These are phyloP conservation scores for Fusarium buxicola DNA, from an alignment of 2,329 filamentous ascomycete genomes.

Conservation along the genomic window DNA sequence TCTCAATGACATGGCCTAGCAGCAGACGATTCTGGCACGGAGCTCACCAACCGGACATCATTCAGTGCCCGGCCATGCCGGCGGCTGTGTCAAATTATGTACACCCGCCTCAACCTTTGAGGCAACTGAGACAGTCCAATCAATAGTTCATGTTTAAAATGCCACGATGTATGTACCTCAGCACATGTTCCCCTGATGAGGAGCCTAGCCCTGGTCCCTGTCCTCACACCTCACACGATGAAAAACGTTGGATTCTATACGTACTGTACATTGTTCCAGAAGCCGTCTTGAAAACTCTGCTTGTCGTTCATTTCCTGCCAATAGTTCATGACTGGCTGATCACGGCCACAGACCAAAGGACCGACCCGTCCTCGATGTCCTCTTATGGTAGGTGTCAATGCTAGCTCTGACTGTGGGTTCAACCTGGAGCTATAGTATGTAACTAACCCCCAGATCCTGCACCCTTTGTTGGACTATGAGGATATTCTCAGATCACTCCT, in stretches of 20 bases:
- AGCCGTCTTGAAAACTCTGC: slow-evolving; percentile 37
- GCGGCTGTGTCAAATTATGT: neutral
- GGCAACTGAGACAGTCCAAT: slow-evolving; percentile 15
- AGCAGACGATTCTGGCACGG: slow-evolving; percentile 4
- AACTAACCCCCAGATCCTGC: slow-evolving; percentile 36
- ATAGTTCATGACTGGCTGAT: slow-evolving; percentile 21
- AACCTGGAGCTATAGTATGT: slow-evolving; percentile 12
- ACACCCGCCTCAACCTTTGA: neutral
- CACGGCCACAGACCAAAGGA: slow-evolving; percentile 22
- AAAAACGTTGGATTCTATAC: slow-evolving; percentile 25
- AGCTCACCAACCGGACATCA: slow-evolving; percentile 1
- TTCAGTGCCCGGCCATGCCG: slow-evolving; percentile 2
- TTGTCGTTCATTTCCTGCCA: slow-evolving; percentile 26
- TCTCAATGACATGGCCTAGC: slow-evolving; percentile 12
- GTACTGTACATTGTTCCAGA: slow-evolving; percentile 30
- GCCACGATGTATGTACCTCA: slow-evolving; percentile 5
- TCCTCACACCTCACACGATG: slow-evolving; percentile 35
- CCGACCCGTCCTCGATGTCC: slow-evolving; percentile 12
- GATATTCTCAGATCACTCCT: slow-evolving; percentile 9
- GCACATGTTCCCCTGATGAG: slow-evolving; percentile 5
- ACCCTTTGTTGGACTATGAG: slow-evolving; percentile 19
- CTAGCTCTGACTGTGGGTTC: slow-evolving; percentile 25
- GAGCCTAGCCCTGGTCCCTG: slow-evolving; percentile 4
- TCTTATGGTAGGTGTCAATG: slow-evolving; percentile 19
- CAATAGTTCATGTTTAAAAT: slow-evolving; percentile 15